Base-by-base conservation (phyloP, 2,329 filamentous ascomycete species). In the Drechslera avenae region DNA sequence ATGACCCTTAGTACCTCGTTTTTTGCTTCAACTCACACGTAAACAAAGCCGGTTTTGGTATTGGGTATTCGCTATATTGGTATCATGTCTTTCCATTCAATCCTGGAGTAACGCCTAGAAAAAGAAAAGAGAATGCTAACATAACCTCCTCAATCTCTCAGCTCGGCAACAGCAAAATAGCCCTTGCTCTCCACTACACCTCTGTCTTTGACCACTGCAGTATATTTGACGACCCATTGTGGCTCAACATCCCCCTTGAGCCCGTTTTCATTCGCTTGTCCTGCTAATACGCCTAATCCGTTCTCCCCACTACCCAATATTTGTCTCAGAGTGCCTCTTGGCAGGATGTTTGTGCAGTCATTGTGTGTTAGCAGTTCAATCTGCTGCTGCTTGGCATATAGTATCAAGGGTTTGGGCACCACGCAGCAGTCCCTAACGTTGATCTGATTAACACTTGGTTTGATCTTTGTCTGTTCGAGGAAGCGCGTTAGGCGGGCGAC, bases 121-220 rank as follows among this genome's bases (percentile, higher is more conserved):
- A 23, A 5, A 23, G 3, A 23, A 23, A 23, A 23, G 5, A 23
- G 3, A 23, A 8, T 23, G 5, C n/a, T 12, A 13, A 34, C 10
- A 26, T 13, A 16, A 12, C 6, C n/a, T 50, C 13, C 55, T 26
- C 46, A 55, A 10, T 63, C 58, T 17, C 57, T 61, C 59, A 94
- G 74, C 68, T 91, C 87, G 3, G 92, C 93, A 16, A 86, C 85
- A 1, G 93, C 93, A 78, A 97, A 97, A 75, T 97, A 97, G 6
- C 94, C 94, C 79, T 97, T 99, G 71, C 94, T 96, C 79, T 99
- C 94, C 59, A 99, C 93, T 7, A 99, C 94, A 12, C 94, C 94
- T 46, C 94, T 82, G 71, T 97, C 89, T 73, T 89, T 89, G 33
- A 97, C 90, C 51, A 97, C 93, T 1, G 94, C 94, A 31, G 93